Evolutionary conservation across 78 protist species (phyloP).

Genomic region (Guillardia theta): DNA sequence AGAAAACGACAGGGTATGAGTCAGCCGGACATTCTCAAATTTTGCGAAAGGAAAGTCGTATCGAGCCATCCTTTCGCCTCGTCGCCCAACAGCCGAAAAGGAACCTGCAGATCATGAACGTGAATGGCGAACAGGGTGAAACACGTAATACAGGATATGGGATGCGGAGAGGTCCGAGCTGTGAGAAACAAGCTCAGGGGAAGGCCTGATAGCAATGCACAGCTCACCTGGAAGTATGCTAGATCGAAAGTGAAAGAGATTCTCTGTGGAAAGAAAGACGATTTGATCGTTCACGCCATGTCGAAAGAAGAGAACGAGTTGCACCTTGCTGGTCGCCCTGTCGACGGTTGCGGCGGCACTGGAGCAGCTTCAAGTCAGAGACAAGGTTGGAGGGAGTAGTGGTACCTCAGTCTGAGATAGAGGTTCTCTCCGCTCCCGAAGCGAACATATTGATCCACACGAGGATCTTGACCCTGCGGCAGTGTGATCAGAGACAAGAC

Average conservation of each 20-base stretch:
- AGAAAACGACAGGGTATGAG: background rate
- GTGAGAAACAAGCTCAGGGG: no score
- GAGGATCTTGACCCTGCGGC: background rate
- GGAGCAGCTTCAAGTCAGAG: no score
- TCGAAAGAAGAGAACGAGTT: no score
- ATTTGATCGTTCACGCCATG: no score
- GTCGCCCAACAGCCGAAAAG: background rate
- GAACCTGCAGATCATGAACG: background rate
- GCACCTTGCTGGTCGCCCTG: no score
- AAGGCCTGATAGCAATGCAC: no score
- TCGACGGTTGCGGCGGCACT: no score
- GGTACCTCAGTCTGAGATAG: background rate
- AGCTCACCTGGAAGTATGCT: conserved; percentile 1
- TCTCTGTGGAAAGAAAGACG: background rate
- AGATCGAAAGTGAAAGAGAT: background rate
- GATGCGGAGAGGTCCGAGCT: background rate
- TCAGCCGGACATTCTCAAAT: background rate
- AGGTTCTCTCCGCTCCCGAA: background rate
- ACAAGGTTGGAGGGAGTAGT: background rate
- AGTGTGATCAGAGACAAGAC: background rate
- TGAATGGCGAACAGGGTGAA: background rate
- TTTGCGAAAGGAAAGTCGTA: background rate
- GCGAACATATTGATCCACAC: background rate
- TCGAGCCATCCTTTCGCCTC: background rate
- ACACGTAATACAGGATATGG: background rate